phyloP scores from a whole-genome alignment of 176 grass and related monocot genomes.

The Elaeis guineensis region DNA sequence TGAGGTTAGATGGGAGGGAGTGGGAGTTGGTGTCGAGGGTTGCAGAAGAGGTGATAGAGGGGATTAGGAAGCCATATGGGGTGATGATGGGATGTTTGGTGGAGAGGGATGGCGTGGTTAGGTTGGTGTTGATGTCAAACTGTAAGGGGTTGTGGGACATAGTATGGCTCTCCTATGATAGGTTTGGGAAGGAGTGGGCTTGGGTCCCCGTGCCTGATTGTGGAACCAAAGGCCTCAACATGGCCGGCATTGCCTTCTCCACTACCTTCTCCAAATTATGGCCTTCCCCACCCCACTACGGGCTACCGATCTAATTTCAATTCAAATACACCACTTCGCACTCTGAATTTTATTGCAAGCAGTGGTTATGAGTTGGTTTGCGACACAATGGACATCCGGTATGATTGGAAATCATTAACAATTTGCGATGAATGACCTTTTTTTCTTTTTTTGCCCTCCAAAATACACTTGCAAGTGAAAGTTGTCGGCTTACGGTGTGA shows the following conservation, averaged over 20 bases:
- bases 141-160: constrained; percentile 77
- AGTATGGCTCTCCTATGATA: constrained; percentile 77
- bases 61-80: constrained; percentile 58
- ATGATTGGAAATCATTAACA: too few relatives aligned
- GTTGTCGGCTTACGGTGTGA: too few relatives aligned
- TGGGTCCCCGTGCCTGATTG: constrained; percentile 90
- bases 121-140: constrained; percentile 84
- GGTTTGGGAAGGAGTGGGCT: constrained; percentile 31
- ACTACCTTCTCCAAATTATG: constrained; percentile 88
- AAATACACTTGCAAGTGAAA: too few relatives aligned
- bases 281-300: constrained; percentile 12
- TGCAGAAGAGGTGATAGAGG: constrained; percentile 43
- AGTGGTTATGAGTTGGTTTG: too few relatives aligned
- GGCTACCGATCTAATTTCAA: too few relatives aligned
- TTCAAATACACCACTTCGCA: too few relatives aligned
- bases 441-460: too few relatives aligned
- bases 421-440: too few relatives aligned
- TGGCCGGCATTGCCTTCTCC: constrained; percentile 93
- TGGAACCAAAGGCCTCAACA: constrained; percentile 79
- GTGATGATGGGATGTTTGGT: constrained; percentile 84
- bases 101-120: constrained; percentile 67
- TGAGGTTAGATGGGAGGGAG: constrained; percentile 32
- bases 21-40: constrained; percentile 64
- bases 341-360: too few relatives aligned
- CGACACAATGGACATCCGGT: too few relatives aligned